Percentiles rank a stretch among this genome's conserved stretches.
These are phyloP conservation scores for Lichtheimia hyalospora DNA, from an alignment of 371 early-diverging fungal species.

Conservation along the genomic window DNA sequence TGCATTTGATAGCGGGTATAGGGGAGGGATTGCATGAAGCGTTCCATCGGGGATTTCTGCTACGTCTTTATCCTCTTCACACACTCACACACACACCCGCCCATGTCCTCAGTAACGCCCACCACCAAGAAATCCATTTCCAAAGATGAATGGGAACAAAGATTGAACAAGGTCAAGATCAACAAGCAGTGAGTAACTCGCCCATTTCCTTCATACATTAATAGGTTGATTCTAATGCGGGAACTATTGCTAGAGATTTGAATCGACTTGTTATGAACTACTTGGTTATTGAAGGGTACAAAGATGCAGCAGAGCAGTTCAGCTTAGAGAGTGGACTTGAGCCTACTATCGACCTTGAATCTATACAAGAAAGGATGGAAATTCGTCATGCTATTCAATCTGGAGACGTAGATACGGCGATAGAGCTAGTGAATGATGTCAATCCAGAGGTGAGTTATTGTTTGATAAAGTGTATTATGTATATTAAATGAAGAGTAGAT, in stretches of 20 bases:
- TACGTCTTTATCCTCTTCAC: too few relatives aligned
- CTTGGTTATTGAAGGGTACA: conserved; percentile 96
- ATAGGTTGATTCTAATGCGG: not conserved
- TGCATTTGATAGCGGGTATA: too few relatives aligned
- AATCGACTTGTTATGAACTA: conserved; percentile 98
- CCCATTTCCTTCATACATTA: not conserved
- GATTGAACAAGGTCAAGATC: conserved; percentile 58
- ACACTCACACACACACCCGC: too few relatives aligned
- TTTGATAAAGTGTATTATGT: not conserved
- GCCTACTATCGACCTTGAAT: conserved; percentile 80
- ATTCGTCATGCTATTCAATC: conserved; percentile 90
- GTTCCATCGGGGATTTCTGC: not conserved
- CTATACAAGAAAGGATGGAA: conserved; percentile 92
- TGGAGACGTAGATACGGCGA: conserved; percentile 91
- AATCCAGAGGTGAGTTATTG: conserved; percentile 85
- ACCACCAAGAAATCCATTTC: conserved; percentile 48
- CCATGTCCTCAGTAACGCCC: conserved; percentile 16
- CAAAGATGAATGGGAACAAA: conserved; percentile 65
- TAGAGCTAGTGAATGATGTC: conserved; percentile 92
- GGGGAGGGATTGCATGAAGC: too few relatives aligned
- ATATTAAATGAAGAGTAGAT: conserved; percentile 56
- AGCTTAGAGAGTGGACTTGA: conserved; percentile 79
- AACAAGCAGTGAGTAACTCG: conserved; percentile 60
- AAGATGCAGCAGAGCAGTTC: conserved; percentile 96
- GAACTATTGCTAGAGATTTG: conserved; percentile 64